A percentile compares a stretch with the other conserved stretches of the same genome.
These are phyloP conservation scores for Plenodomus biglobosus DNA, from an alignment of 2,329 filamentous ascomycete species.

Conservation along the genomic window DNA sequence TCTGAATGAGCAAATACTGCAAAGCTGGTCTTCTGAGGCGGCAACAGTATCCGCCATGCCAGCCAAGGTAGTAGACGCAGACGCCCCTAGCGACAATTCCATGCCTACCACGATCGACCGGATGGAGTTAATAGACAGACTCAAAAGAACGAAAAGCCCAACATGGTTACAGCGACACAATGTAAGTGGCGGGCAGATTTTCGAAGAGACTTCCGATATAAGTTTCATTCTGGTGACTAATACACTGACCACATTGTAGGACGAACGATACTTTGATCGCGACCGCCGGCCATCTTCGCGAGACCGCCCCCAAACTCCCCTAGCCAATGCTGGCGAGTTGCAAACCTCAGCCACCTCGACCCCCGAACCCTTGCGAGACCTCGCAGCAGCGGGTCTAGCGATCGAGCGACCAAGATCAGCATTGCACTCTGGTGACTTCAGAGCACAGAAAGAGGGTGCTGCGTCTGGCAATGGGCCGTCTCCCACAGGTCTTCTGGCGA, in stretches of 20 bases:
- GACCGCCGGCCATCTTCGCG: slow-evolving; percentile 24
- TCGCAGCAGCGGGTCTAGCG: slow-evolving; percentile 47
- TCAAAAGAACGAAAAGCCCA: slow-evolving; percentile 78
- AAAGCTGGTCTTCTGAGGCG: slow-evolving; percentile 9
- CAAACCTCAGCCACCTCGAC: slow-evolving; percentile 36
- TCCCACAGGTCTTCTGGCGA: slow-evolving; percentile 37
- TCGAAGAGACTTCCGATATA: neutral
- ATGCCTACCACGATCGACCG: slow-evolving; percentile 56
- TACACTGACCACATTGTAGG: slow-evolving; percentile 25
- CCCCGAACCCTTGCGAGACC: slow-evolving; percentile 30
- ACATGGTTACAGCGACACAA: slow-evolving; percentile 66
- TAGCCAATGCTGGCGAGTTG: slow-evolving; percentile 41
- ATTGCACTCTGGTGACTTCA: slow-evolving; percentile 64
- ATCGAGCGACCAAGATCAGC: slow-evolving; percentile 83
- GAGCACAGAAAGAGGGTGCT: slow-evolving; percentile 48
- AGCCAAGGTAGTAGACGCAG: slow-evolving; percentile 9
- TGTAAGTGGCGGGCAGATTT: slow-evolving; percentile 43
- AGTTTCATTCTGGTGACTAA: neutral
- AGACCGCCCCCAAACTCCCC: slow-evolving; percentile 36
- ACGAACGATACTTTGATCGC: slow-evolving; percentile 11
- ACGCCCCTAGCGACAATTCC: slow-evolving; percentile 22
- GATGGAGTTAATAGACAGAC: slow-evolving; percentile 76
- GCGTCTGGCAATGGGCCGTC: slow-evolving; percentile 13
- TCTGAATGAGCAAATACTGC: slow-evolving; percentile 10
- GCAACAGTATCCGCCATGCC: slow-evolving; percentile 2